Percentiles rank a stretch among this genome's conserved stretches.
Evolutionary conservation across 2,329 filamentous ascomycete species (phyloP).

Genomic region (Fusarium buxicola): DNA sequence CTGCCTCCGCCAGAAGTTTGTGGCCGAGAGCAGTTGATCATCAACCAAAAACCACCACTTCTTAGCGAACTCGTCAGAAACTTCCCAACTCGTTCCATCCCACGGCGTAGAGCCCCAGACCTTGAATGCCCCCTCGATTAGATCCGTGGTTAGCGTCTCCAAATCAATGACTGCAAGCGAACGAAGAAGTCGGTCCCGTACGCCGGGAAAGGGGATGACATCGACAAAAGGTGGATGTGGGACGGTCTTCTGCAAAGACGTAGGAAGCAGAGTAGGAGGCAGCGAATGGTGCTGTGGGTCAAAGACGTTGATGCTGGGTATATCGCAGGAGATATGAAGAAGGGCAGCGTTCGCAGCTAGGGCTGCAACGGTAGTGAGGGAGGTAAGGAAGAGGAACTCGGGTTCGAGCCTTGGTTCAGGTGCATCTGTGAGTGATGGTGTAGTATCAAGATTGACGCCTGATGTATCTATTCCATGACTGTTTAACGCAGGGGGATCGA

Average conservation of each 20-base stretch:
- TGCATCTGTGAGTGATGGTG: not conserved
- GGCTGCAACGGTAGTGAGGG: slow-evolving; percentile 15
- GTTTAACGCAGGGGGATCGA: not conserved
- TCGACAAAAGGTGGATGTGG: slow-evolving; percentile 26
- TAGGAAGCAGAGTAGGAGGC: slow-evolving; percentile 8
- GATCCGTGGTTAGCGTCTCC: slow-evolving; percentile 6
- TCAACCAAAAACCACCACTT: slow-evolving; percentile 38
- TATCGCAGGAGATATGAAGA: slow-evolving; percentile 13
- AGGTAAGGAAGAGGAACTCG: slow-evolving; percentile 10
- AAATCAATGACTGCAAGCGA: slow-evolving; percentile 21
- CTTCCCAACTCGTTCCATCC: slow-evolving; percentile 56
- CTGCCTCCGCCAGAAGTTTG: slow-evolving; percentile 33
- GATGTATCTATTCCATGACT: not conserved
- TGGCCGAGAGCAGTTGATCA: slow-evolving; percentile 8
- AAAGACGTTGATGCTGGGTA: not conserved
- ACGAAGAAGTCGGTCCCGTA: slow-evolving; percentile 20
- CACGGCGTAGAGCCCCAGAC: slow-evolving; percentile 21
- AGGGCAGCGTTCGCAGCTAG: not conserved
- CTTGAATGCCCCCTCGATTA: not conserved
- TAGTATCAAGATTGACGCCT: accelerated
- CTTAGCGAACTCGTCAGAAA: slow-evolving; percentile 52
- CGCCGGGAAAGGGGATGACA: slow-evolving; percentile 23
- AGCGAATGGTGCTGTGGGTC: not conserved
- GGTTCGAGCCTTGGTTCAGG: not conserved
- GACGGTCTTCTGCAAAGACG: slow-evolving; percentile 9